These are phyloP conservation scores for Quercus alba DNA, from an alignment of 306 rosid species.

Conservation along the genomic window DNA sequence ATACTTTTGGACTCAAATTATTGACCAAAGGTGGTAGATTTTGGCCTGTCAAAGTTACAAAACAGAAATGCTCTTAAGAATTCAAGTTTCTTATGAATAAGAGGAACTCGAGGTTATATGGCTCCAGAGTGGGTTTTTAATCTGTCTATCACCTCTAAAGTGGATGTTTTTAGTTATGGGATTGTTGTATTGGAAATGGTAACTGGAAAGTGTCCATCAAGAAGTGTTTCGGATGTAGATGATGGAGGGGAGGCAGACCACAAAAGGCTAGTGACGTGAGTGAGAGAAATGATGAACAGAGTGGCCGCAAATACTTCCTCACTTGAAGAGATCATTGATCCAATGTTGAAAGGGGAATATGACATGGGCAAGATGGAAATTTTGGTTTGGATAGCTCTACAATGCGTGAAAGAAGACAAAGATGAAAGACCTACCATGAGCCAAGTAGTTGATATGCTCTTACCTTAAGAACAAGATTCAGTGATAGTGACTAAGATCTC, in stretches of 20 bases:
- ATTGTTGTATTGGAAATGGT: constrained; percentile 40
- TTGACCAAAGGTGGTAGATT: constrained; percentile 35
- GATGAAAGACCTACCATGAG: constrained; percentile 31
- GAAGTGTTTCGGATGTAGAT: not conserved
- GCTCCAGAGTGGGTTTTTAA: constrained; percentile 49
- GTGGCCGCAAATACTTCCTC: too few relatives aligned
- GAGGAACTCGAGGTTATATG: constrained; percentile 62
- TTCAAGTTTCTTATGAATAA: constrained; percentile 12
- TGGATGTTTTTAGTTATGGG: constrained; percentile 45
- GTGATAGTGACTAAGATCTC: too few relatives aligned
- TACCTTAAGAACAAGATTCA: not conserved
- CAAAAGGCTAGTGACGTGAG: too few relatives aligned
- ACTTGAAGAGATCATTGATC: too few relatives aligned
- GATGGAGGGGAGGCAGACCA: too few relatives aligned
- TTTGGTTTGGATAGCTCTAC: constrained; percentile 18
- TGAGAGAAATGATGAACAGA: too few relatives aligned
- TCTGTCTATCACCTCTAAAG: constrained; percentile 40
- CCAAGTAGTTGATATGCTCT: constrained; percentile 22
- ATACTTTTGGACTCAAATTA: constrained; percentile 23
- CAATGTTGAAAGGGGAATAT: too few relatives aligned
- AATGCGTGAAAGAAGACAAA: constrained; percentile 26
- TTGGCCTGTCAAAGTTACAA: constrained; percentile 27
- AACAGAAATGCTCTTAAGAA: constrained; percentile 12
- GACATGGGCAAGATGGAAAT: constrained; percentile 3
- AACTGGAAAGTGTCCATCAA: constrained; percentile 25